Evolutionary conservation across 2,329 filamentous ascomycete species (phyloP).

Genomic region (Cercospora beticola): DNA sequence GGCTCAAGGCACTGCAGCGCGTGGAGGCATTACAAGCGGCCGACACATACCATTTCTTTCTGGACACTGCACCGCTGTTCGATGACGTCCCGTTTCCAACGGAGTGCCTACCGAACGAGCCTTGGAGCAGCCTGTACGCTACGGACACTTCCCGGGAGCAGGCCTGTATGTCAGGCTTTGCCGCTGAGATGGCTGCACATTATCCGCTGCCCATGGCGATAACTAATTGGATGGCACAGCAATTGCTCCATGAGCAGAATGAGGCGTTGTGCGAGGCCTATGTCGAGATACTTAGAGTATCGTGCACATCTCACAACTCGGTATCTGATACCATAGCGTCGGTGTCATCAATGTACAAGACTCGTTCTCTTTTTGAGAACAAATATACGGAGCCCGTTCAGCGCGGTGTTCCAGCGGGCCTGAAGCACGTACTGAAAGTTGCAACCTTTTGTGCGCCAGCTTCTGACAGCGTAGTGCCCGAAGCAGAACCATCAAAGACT

Average conservation of each 20-base stretch:
- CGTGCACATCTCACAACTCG: conserved; percentile 13
- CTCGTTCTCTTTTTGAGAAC: conserved; percentile 22
- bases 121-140: conserved; percentile 39
- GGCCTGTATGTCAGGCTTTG: conserved; percentile 46
- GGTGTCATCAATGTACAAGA: conserved; percentile 26
- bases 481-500: conserved; percentile 18
- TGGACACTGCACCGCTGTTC: conserved; percentile 24
- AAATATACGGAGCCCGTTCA: conserved; percentile 14
- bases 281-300: conserved; percentile 30
- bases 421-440: conserved; percentile 20
- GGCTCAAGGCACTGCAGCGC: conserved; percentile 58
- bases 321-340: conserved; percentile 22
- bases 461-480: conserved; percentile 19
- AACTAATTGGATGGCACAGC: conserved; percentile 46
- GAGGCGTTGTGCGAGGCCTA: conserved; percentile 42
- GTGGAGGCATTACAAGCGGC: conserved; percentile 59
- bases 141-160: conserved; percentile 39
- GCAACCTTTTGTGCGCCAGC: conserved; percentile 21
- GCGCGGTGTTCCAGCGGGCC: conserved; percentile 18
- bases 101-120: conserved; percentile 33
- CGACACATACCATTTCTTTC: conserved; percentile 61
- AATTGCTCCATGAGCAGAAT: conserved; percentile 35
- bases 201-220: conserved; percentile 42
- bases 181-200: conserved; percentile 40
- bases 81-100: conserved; percentile 32